phyloP scores from a whole-genome alignment of 2,329 filamentous ascomycete genomes.

The Claviceps monticola region DNA sequence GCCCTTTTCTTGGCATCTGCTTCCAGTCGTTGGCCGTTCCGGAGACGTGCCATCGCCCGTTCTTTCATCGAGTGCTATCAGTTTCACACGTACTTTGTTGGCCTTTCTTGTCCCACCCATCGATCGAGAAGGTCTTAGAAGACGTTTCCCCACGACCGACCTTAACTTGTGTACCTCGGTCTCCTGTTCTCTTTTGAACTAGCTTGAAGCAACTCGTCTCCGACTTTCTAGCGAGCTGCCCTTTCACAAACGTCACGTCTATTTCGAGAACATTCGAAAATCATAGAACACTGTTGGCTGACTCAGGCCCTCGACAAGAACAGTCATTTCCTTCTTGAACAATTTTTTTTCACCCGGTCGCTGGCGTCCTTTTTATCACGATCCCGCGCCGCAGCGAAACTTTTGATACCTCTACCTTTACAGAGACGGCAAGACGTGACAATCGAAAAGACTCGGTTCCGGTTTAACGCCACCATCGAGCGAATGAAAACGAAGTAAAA shows the following conservation, averaged over 20 bases:
- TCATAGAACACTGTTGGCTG: neutral
- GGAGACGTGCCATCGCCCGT: constrained; percentile 13
- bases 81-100: constrained; percentile 5
- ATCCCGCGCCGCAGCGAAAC: constrained; percentile 17
- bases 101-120: neutral
- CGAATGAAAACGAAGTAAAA: neutral
- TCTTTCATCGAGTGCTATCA: constrained; percentile 16
- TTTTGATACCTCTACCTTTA: constrained; percentile 6
- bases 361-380: constrained; percentile 40
- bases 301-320: constrained; percentile 16
- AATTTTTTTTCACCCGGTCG: constrained; percentile 28
- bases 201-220: constrained; percentile 14
- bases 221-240: constrained; percentile 19
- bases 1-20: constrained; percentile 10
- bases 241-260: constrained; percentile 13
- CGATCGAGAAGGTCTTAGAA: neutral
- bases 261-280: neutral
- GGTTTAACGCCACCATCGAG: neutral
- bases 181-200: constrained; percentile 18
- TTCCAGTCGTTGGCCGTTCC: constrained; percentile 7
- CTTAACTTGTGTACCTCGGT: constrained; percentile 5
- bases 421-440: neutral
- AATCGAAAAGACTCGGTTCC: neutral
- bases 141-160: neutral
- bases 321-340: constrained; percentile 19